Conservation (phyloP, 2,329 filamentous ascomycete species). For the Ophiostoma himal-ulmi region DNA sequence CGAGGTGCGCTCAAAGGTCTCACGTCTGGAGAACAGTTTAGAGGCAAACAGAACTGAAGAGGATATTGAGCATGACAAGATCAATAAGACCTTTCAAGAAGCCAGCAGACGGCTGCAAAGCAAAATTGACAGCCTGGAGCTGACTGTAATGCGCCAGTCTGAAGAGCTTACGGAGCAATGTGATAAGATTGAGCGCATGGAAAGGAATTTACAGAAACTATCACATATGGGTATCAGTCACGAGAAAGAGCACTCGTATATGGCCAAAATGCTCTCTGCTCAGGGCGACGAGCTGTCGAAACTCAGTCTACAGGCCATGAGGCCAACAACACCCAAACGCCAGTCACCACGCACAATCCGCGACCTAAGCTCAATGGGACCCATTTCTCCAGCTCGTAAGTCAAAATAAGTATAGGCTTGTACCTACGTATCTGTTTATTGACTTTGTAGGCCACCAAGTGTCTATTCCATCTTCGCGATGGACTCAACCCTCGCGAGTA, state of each 20-base stretch:
- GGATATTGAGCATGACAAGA: slow-evolving; percentile 12
- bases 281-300: slow-evolving; percentile 12
- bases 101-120: slow-evolving; percentile 15
- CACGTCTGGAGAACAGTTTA: slow-evolving; percentile 13
- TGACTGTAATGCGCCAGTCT: slow-evolving; percentile 15
- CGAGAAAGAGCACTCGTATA: neutral
- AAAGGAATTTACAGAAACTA: slow-evolving; percentile 12
- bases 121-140: slow-evolving; percentile 22
- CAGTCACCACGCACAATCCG: neutral
- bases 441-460: neutral
- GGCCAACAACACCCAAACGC: neutral
- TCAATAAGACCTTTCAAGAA: slow-evolving; percentile 13
- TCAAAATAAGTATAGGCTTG: neutral
- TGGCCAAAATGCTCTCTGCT: neutral
- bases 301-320: neutral
- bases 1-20: slow-evolving; percentile 17
- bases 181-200: slow-evolving; percentile 19
- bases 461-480: neutral
- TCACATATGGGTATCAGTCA: neutral
- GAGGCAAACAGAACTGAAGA: slow-evolving; percentile 21
- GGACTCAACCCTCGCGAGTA: neutral
- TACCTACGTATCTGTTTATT: neutral
- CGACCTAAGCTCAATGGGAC: neutral
- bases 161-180: slow-evolving; percentile 15
- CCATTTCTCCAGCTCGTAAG: neutral